Evolutionary conservation across 345 rosid species (phyloP).

Genomic region (Alliaria petiolata): DNA sequence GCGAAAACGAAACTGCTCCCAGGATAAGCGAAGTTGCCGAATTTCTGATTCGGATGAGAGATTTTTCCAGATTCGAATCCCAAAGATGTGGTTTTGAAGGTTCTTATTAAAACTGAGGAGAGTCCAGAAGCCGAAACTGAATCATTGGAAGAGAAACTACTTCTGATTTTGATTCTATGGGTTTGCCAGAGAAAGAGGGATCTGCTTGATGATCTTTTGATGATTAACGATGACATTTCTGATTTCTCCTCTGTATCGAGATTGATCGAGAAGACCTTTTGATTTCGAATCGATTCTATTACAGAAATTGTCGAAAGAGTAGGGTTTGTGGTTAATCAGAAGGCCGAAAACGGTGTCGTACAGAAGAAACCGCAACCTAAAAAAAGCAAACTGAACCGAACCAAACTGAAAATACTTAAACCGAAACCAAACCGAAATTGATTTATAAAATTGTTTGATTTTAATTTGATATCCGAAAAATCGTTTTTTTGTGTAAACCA

Average conservation of each 20-base stretch:
- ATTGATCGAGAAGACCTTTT: background rate
- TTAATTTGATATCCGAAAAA: too few relatives aligned
- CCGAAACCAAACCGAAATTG: background rate
- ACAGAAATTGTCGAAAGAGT: background rate
- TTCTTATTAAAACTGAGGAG: constrained; percentile 33
- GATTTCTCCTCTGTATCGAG: background rate
- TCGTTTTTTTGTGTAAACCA: too few relatives aligned
- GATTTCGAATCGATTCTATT: background rate
- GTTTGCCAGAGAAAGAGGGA: constrained; percentile 3
- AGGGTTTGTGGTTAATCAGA: constrained; percentile 12
- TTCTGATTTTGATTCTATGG: constrained; percentile 3
- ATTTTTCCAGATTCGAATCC: constrained; percentile 9
- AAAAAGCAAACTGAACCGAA: background rate
- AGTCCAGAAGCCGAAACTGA: constrained; percentile 23
- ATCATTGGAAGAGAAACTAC: background rate
- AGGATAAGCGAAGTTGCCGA: constrained; percentile 13
- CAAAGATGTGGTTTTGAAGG: constrained; percentile 1
- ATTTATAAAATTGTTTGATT: too few relatives aligned
- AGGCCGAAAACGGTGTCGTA: background rate
- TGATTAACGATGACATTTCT: constrained; percentile 33
- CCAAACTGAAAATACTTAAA: too few relatives aligned
- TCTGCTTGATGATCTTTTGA: constrained; percentile 27
- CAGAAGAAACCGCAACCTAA: background rate
- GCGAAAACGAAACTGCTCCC: constrained; percentile 23
- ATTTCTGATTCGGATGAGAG: constrained; percentile 13